These are phyloP conservation scores for Apiotrichum laibachii DNA, from an alignment of 1,284 basidiomycete genomes.

Conservation along the genomic window DNA sequence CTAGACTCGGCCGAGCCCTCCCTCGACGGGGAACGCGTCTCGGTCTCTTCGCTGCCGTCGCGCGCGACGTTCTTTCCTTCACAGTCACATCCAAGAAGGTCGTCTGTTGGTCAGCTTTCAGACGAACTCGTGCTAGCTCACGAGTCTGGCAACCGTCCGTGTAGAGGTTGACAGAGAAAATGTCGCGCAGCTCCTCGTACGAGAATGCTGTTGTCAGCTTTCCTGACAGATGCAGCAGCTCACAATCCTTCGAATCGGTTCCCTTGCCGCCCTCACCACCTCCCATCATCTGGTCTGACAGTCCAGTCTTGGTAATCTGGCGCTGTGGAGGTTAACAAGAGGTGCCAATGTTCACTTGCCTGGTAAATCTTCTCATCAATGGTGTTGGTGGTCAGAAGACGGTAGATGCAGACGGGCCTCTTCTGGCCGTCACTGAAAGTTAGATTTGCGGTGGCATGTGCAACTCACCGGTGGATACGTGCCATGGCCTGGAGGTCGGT, in stretches of 20 bases:
- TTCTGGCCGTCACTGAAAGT: slow-evolving; percentile 83
- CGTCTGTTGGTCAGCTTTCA: slow-evolving; percentile 30
- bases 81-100: slow-evolving; percentile 74
- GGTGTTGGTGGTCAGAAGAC: slow-evolving; percentile 65
- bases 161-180: slow-evolving; percentile 79
- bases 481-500: slow-evolving; percentile 95
- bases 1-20: slow-evolving; percentile 25
- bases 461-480: slow-evolving; percentile 77
- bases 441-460: slow-evolving; percentile 19
- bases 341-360: slow-evolving; percentile 19
- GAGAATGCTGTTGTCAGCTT: slow-evolving; percentile 63
- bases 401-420: slow-evolving; percentile 86
- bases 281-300: slow-evolving; percentile 60
- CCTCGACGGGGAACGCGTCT: slow-evolving; percentile 7
- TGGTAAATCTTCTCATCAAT: slow-evolving; percentile 55
- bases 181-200: slow-evolving; percentile 84
- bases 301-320: slow-evolving; percentile 91
- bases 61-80: slow-evolving; percentile 21
- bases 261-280: slow-evolving; percentile 22
- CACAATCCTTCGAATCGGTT: slow-evolving; percentile 64
- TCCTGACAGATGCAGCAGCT: slow-evolving; percentile 60
- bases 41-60: slow-evolving; percentile 29
- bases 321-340: slow-evolving; percentile 56
- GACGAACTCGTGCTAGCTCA: slow-evolving; percentile 29
- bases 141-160: slow-evolving; percentile 81